phyloP scores from a whole-genome alignment of 495 filamentous ascomycete species.

The Hypoxylon trugodes region DNA sequence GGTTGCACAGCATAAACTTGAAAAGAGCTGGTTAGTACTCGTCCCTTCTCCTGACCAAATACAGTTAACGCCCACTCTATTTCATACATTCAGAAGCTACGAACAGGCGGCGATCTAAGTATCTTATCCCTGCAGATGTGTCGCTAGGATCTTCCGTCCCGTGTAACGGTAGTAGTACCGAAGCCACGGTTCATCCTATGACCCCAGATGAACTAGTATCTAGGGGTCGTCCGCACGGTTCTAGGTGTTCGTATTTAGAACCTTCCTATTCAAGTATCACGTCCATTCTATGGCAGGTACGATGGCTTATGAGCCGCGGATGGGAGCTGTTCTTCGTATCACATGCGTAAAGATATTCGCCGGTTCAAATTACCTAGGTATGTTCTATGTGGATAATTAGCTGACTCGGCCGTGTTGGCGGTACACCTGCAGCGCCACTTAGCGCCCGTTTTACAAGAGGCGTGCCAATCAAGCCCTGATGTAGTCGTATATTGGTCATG shows the following conservation, averaged over 20 bases:
- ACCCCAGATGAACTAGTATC: too few relatives aligned
- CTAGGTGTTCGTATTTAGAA: neutral
- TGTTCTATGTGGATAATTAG: too few relatives aligned
- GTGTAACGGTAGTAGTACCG: neutral
- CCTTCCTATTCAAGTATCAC: conserved; percentile 18
- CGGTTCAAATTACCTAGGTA: too few relatives aligned
- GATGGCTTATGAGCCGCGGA: neutral
- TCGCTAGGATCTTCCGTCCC: neutral
- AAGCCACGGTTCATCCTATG: neutral
- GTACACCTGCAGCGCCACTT: too few relatives aligned
- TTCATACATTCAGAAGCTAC: neutral
- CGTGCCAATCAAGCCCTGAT: too few relatives aligned
- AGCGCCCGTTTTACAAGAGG: too few relatives aligned
- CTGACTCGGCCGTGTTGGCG: too few relatives aligned
- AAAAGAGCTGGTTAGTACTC: neutral
- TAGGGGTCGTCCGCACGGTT: neutral
- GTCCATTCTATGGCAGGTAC: neutral
- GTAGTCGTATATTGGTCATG: too few relatives aligned
- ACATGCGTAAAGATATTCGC: too few relatives aligned
- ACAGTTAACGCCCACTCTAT: neutral
- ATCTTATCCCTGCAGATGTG: too few relatives aligned
- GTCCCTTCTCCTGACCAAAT: neutral
- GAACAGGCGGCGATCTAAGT: too few relatives aligned
- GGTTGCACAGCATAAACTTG: conserved; percentile 10
- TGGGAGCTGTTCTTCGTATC: neutral